Evolutionary conservation across 176 grass and related monocot genomes (phyloP).

Genomic region (Olyra latifolia): DNA sequence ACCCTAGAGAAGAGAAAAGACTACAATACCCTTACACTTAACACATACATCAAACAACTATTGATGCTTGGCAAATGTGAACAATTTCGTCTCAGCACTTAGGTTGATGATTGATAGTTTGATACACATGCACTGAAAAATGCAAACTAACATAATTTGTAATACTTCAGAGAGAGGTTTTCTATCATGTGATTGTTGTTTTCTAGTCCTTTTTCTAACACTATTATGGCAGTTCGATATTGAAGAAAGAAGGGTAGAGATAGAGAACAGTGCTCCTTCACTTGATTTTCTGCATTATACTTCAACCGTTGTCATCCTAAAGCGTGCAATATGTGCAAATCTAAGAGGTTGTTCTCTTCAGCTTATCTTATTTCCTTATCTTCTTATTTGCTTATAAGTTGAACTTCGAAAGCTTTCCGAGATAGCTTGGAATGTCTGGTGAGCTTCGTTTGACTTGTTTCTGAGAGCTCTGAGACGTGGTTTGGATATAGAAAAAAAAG

Average conservation of each 20-base stretch:
- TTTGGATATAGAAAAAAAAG: no score
- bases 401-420: no score
- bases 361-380: no score
- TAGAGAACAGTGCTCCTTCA: not conserved
- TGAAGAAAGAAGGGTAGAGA: conserved; percentile 5
- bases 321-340: not conserved
- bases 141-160: not conserved
- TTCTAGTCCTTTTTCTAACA: not conserved
- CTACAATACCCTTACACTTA: no score
- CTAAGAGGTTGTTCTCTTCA: no score
- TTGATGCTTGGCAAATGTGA: not conserved
- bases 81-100: not conserved
- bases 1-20: no score
- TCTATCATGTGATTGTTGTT: not conserved
- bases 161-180: not conserved
- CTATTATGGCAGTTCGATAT: not conserved
- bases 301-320: conserved; percentile 20
- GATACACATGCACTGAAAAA: conserved; percentile 6
- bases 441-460: no score
- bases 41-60: not conserved
- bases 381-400: no score
- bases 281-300: conserved; percentile 6
- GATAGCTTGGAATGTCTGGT: no score
- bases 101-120: conserved; percentile 17
- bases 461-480: no score